These are phyloP conservation scores for Hanseniaspora hatyaiensis DNA, from an alignment of 805 yeast species.

Conservation along the genomic window DNA sequence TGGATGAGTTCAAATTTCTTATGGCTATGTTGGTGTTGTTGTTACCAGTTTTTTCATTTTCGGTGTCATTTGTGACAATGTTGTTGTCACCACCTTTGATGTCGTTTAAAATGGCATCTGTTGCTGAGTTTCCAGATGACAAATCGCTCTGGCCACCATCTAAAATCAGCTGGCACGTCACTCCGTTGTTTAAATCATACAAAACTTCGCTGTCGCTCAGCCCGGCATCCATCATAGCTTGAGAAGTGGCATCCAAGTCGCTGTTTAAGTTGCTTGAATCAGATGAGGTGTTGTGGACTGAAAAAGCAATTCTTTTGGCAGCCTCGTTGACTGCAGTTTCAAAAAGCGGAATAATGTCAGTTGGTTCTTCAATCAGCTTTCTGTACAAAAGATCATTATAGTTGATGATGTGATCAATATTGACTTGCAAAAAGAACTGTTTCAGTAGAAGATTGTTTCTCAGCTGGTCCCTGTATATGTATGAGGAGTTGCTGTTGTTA, in stretches of 20 bases:
- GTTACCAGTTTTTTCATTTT: constrained; percentile 61
- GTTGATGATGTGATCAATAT: constrained; percentile 72
- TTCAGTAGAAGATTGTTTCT: constrained; percentile 74
- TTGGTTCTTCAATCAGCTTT: constrained; percentile 71
- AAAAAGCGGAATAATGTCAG: constrained; percentile 74
- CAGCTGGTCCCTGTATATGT: constrained; percentile 79
- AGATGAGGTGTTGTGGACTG: constrained; percentile 24
- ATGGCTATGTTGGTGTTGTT: constrained; percentile 50
- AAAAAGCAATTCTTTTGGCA: constrained; percentile 54
- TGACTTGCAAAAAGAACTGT: constrained; percentile 59
- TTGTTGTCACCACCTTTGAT: constrained; percentile 14
- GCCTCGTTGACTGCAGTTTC: constrained; percentile 76
- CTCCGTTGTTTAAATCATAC: constrained; percentile 32
- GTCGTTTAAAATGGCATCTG: constrained; percentile 10
- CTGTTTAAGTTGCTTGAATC: constrained; percentile 37
- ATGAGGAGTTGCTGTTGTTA: constrained; percentile 44
- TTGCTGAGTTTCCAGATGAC: constrained; percentile 24
- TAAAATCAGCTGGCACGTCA: constrained; percentile 14
- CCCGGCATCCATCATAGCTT: constrained; percentile 34
- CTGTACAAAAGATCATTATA: constrained; percentile 85
- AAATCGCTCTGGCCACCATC: constrained; percentile 18
- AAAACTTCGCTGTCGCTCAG: constrained; percentile 18
- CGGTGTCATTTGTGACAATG: constrained; percentile 20
- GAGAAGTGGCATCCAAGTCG: constrained; percentile 37
- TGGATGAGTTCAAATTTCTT: constrained; percentile 73